These are phyloP conservation scores for Eimeria brunetti DNA, from an alignment of 169 alveolate species.

Conservation along the genomic window DNA sequence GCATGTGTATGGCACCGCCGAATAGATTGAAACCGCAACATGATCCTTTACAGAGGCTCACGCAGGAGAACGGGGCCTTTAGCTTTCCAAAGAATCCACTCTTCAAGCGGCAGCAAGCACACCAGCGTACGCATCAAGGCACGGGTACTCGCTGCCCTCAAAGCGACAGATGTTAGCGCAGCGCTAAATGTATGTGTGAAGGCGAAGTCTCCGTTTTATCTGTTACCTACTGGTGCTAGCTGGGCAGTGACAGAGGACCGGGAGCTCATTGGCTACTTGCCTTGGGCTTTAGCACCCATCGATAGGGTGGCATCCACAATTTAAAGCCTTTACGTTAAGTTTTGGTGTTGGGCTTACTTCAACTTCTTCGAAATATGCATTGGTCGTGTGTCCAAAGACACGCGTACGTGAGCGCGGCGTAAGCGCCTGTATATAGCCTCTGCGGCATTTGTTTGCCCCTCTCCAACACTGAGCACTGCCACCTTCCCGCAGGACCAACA, in stretches of 20 bases:
- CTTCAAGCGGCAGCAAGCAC: background rate
- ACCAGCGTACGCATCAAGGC: background rate
- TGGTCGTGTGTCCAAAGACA: conserved; percentile 39
- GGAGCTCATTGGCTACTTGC: background rate
- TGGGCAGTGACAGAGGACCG: background rate
- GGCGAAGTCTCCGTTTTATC: background rate
- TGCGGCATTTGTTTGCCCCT: conserved; percentile 19
- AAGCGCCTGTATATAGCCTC: conserved; percentile 50
- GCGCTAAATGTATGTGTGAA: too few relatives aligned
- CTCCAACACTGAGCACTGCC: conserved; percentile 56
- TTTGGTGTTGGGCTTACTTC: conserved; percentile 26
- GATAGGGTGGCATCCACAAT: background rate
- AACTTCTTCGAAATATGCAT: conserved; percentile 37
- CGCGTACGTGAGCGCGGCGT: background rate
- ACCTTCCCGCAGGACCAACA: conserved; percentile 15
- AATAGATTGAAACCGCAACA: background rate
- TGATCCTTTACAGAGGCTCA: background rate
- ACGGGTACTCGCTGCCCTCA: too few relatives aligned
- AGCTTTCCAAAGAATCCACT: background rate
- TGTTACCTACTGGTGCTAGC: too few relatives aligned
- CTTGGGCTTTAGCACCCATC: background rate
- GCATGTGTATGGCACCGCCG: background rate
- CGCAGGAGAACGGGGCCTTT: background rate
- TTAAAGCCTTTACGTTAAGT: background rate
- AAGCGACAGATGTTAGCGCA: too few relatives aligned